Percentiles rank a stretch among this genome's conserved stretches.
These are phyloP conservation scores for Achaetomiella virescens DNA, from an alignment of 495 filamentous ascomycete genomes.

Conservation along the genomic window DNA sequence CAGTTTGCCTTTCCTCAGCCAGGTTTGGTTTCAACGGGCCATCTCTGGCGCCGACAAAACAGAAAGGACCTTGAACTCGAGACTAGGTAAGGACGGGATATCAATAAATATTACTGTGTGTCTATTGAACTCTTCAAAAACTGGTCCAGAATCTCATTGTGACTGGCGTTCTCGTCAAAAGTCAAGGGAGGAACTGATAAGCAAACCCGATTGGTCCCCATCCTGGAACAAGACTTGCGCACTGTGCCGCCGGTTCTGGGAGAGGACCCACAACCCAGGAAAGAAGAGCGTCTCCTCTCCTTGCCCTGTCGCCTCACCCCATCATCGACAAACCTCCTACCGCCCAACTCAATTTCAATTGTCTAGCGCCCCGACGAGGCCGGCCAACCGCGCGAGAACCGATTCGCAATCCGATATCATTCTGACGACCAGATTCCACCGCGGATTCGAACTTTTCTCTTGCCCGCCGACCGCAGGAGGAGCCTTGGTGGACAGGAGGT, in stretches of 20 bases:
- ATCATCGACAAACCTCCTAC: constrained; percentile 22
- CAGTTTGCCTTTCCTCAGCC: not conserved
- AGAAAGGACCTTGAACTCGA: no score
- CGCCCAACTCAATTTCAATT: constrained; percentile 20
- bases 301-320: constrained; percentile 9
- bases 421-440: not conserved
- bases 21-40: not conserved
- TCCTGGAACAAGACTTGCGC: constrained; percentile 10
- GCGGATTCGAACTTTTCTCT: constrained; percentile 13
- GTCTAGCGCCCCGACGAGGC: constrained; percentile 25
- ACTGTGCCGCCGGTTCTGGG: constrained; percentile 5
- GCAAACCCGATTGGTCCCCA: no score
- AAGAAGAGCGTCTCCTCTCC: constrained; percentile 7
- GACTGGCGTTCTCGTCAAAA: no score
- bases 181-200: no score
- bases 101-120: no score
- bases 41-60: no score
- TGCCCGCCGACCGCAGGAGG: constrained; percentile 20
- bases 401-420: constrained; percentile 2
- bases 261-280: not conserved
- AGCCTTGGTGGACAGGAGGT: constrained; percentile 17
- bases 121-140: no score
- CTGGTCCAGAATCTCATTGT: no score
- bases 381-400: constrained; percentile 19
- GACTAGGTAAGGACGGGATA: no score